Conservation (phyloP, 73 alveolate species). For the Paramecium octaurelia region DNA sequence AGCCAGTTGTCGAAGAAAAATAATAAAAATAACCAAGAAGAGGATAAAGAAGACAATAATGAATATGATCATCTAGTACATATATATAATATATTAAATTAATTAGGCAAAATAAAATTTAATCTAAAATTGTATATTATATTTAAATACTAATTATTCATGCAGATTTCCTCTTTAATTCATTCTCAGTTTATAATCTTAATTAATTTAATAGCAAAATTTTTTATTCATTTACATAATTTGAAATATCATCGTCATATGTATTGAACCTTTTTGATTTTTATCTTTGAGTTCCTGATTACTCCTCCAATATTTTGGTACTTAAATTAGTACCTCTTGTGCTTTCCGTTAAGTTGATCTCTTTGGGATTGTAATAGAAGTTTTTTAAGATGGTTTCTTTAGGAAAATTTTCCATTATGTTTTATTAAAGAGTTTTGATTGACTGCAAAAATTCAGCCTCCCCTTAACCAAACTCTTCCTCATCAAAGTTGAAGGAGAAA, state of each 20-base stretch:
- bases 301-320: not conserved
- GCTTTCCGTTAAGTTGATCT: not conserved
- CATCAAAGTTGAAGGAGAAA: constrained; percentile 42
- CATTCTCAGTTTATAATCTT: constrained; percentile 14
- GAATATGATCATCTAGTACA: constrained; percentile 14
- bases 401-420: not conserved
- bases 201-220: not conserved
- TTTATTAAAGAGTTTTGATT: not conserved
- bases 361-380: not conserved
- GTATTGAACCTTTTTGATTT: constrained; percentile 29
- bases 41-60: constrained; percentile 5
- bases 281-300: not conserved
- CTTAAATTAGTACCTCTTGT: not conserved
- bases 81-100: not conserved
- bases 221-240: not conserved
- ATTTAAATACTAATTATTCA: not conserved
- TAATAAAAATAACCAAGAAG: constrained; percentile 23
- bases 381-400: not conserved
- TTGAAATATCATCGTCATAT: not conserved
- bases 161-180: not conserved
- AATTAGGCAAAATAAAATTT: not conserved
- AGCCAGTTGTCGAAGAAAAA: not conserved
- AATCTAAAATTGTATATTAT: not conserved
- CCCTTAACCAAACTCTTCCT: constrained; percentile 54
- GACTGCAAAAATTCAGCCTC: constrained; percentile 37